Evolutionary conservation across 2,329 filamentous ascomycete genomes (phyloP).

Genomic region (Colletotrichum spaethianum): DNA sequence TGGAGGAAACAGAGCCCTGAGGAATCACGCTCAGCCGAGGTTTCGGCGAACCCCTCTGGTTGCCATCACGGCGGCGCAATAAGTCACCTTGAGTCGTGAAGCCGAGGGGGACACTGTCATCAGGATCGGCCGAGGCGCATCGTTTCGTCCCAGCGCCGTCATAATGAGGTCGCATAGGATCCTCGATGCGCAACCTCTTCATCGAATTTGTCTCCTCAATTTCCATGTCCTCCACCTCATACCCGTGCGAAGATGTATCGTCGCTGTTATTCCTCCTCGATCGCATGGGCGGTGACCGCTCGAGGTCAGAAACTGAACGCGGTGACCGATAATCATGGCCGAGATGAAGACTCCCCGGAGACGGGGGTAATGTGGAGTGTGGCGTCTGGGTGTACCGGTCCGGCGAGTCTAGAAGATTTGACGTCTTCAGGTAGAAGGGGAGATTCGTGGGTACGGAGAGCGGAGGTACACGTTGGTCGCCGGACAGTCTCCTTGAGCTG

Average conservation of each 20-base stretch:
- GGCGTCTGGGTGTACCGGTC: conserved; percentile 61
- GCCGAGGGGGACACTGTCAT: conserved; percentile 54
- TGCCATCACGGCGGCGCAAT: conserved; percentile 63
- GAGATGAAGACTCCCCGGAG: conserved; percentile 57
- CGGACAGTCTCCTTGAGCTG: conserved; percentile 52
- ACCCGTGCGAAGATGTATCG: conserved; percentile 64
- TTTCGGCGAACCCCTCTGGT: conserved; percentile 65
- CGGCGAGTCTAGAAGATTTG: conserved; percentile 59
- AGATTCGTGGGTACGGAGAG: conserved; percentile 61
- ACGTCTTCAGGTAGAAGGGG: conserved; percentile 52
- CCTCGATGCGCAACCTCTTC: conserved; percentile 67
- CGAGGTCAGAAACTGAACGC: conserved; percentile 60
- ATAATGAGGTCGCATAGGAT: conserved; percentile 53
- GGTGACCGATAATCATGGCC: conserved; percentile 60
- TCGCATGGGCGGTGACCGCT: conserved; percentile 62
- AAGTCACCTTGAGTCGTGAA: conserved; percentile 57
- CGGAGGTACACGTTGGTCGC: conserved; percentile 58
- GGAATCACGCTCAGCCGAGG: conserved; percentile 63
- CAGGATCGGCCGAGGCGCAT: conserved; percentile 68
- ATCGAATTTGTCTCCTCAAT: conserved; percentile 66
- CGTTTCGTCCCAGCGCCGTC: conserved; percentile 66
- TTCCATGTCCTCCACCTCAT: conserved; percentile 62
- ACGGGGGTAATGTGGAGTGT: conserved; percentile 63
- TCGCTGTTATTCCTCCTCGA: conserved; percentile 65
- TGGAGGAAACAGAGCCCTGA: conserved; percentile 61